Conservation (phyloP, 1,284 basidiomycete genomes). For the Fomes fomentarius region DNA sequence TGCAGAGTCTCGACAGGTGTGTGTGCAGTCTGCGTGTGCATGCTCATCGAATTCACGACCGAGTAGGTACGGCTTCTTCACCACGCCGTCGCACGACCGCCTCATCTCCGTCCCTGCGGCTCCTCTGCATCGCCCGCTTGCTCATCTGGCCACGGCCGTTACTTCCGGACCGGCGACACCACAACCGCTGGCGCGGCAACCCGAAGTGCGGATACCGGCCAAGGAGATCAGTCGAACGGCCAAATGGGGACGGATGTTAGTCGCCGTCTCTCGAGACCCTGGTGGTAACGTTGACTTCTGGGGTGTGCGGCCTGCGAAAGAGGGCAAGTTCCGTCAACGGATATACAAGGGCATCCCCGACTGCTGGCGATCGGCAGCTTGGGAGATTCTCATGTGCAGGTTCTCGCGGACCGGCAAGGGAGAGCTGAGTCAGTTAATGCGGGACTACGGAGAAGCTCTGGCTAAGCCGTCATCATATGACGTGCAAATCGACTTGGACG, state of each 20-base stretch:
- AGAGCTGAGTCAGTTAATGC: constrained; percentile 46
- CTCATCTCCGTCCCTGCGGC: constrained; percentile 67
- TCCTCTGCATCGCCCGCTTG: constrained; percentile 66
- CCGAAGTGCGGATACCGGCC: constrained; percentile 44
- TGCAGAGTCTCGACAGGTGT: constrained; percentile 82
- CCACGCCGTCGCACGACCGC: constrained; percentile 76
- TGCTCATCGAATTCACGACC: background rate
- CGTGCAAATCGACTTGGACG: constrained; percentile 98
- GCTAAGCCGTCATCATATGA: constrained; percentile 88
- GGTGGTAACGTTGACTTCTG: constrained; percentile 82
- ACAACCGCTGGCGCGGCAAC: constrained; percentile 41
- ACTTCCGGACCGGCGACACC: constrained; percentile 39
- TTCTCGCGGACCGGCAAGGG: constrained; percentile 49
- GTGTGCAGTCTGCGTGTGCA: constrained; percentile 28
- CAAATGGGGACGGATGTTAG: constrained; percentile 91
- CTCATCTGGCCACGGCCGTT: constrained; percentile 46
- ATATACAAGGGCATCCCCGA: constrained; percentile 97
- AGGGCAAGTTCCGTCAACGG: constrained; percentile 68
- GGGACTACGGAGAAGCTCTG: constrained; percentile 66
- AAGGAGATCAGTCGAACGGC: constrained; percentile 76
- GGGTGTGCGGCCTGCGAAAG: constrained; percentile 67
- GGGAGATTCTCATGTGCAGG: constrained; percentile 76
- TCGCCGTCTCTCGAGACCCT: constrained; percentile 63
- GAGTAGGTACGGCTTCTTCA: constrained; percentile 85
- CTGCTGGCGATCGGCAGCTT: constrained; percentile 91